Percentiles rank a stretch among this genome's conserved stretches.
Evolutionary conservation across 345 rosid species (phyloP).

Genomic region (Ricinus communis): DNA sequence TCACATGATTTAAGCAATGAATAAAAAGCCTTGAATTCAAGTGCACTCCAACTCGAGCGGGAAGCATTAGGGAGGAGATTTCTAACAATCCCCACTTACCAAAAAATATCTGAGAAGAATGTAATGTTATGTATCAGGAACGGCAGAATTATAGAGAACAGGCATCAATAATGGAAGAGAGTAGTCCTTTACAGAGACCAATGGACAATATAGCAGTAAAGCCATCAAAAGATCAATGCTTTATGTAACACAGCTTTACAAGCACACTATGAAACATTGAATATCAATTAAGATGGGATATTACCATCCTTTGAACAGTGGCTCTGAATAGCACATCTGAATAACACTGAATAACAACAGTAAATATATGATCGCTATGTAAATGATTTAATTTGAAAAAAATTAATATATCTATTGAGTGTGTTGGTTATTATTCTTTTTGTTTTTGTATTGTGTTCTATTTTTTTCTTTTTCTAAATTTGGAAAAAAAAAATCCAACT

Average conservation of each 20-base stretch:
- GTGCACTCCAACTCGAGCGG: neutral
- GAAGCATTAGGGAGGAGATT: neutral
- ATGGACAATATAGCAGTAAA: neutral
- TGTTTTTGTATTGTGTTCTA: neutral
- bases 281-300: neutral
- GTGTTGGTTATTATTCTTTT: neutral
- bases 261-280: neutral
- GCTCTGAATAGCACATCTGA: no score
- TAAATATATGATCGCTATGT: no score
- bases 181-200: neutral
- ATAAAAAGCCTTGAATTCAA: neutral
- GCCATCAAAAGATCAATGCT: neutral
- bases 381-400: no score
- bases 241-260: neutral
- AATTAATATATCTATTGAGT: no score
- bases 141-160: neutral
- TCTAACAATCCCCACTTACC: neutral
- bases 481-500: no score
- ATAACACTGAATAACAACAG: no score
- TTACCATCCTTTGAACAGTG: no score
- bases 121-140: neutral
- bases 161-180: neutral
- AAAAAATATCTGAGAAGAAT: neutral
- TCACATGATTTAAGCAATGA: neutral
- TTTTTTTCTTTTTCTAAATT: neutral